These are phyloP conservation scores for Hortaea sp. DNA, from an alignment of 2,329 filamentous ascomycete genomes.

Conservation along the genomic window DNA sequence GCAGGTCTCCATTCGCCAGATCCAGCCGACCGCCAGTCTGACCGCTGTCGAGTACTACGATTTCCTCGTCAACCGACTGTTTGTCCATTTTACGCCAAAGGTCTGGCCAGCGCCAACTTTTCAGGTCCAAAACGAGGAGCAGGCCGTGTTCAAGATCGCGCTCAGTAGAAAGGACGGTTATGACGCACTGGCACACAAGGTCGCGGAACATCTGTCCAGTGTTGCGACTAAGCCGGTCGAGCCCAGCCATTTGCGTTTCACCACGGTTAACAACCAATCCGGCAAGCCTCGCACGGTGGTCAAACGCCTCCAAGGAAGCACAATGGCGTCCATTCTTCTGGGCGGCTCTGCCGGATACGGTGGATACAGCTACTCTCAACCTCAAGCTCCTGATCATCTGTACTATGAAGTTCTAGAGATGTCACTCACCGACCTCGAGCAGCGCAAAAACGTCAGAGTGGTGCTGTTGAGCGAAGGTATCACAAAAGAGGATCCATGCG, in stretches of 20 bases:
- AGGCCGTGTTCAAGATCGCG: constrained; percentile 61
- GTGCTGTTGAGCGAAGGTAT: constrained; percentile 83
- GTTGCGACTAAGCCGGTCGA: constrained; percentile 44
- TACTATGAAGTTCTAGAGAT: constrained; percentile 94
- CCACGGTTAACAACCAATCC: constrained; percentile 66
- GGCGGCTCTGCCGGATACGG: constrained; percentile 52
- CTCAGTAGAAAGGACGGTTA: constrained; percentile 85
- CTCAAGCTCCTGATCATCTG: constrained; percentile 54
- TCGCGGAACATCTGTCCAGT: constrained; percentile 58
- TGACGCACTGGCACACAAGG: constrained; percentile 73
- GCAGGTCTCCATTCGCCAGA: constrained; percentile 15
- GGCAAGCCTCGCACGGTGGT: constrained; percentile 70
- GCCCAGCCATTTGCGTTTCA: constrained; percentile 82
- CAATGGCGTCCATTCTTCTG: constrained; percentile 67
- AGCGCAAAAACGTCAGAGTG: constrained; percentile 77
- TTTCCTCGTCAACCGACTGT: constrained; percentile 75
- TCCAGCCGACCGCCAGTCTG: constrained; percentile 18
- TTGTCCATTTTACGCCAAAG: constrained; percentile 65
- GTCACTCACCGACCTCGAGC: constrained; percentile 84
- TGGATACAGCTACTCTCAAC: constrained; percentile 55
- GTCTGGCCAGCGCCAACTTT: constrained; percentile 28
- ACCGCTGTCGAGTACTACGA: constrained; percentile 60
- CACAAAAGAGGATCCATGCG: constrained; percentile 75
- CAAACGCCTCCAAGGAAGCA: constrained; percentile 61
- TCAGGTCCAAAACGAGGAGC: constrained; percentile 33